Evolutionary conservation across 306 rosid genomes (phyloP).

Genomic region (Gillenia trifoliata): DNA sequence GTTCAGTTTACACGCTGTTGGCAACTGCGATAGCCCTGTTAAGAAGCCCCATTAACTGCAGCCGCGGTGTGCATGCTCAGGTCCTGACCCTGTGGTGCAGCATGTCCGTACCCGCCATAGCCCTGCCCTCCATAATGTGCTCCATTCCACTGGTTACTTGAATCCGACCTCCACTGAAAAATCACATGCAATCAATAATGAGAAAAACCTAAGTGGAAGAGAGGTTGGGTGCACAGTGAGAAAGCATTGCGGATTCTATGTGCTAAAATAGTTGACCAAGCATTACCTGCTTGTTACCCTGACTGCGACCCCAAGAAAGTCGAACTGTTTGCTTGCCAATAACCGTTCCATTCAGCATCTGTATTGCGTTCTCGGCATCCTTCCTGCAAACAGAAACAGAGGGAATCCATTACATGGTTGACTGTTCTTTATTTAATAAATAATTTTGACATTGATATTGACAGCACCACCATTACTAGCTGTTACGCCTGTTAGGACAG

Average conservation of each 20-base stretch:
- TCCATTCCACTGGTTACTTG: constrained; percentile 62
- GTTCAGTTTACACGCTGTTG: constrained; percentile 21
- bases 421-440: not conserved
- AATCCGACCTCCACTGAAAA: constrained; percentile 78
- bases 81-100: constrained; percentile 63
- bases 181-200: constrained; percentile 8
- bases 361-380: constrained; percentile 95
- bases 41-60: constrained; percentile 70
- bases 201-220: not conserved
- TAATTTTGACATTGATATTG: not conserved
- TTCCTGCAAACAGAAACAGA: constrained; percentile 51
- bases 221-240: not conserved
- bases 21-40: constrained; percentile 16
- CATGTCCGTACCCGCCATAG: constrained; percentile 60
- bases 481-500: not conserved
- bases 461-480: not conserved
- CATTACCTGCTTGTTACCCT: constrained; percentile 87
- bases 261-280: not conserved
- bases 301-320: constrained; percentile 99
- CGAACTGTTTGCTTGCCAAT: constrained; percentile 97
- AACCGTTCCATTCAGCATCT: constrained; percentile 72
- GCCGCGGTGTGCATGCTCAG: constrained; percentile 57
- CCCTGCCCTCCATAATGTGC: constrained; percentile 54
- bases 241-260: not conserved
- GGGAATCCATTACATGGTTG: not conserved